These are phyloP conservation scores for Hortaea werneckii DNA, from an alignment of 2,329 filamentous ascomycete genomes.

Conservation along the genomic window DNA sequence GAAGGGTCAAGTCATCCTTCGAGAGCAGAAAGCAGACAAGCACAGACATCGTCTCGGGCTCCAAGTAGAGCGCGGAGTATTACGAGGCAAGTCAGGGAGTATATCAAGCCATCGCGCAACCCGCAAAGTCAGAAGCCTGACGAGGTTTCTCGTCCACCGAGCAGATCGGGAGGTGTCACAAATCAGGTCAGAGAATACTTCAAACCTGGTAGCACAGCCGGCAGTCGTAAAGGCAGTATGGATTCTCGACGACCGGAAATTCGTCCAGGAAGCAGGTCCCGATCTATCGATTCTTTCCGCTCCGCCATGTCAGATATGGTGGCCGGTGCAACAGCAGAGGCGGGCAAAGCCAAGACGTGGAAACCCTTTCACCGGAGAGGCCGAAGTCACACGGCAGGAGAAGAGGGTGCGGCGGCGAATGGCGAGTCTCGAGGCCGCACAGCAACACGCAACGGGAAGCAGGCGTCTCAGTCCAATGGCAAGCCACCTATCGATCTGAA, in stretches of 20 bases:
- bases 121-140: not conserved
- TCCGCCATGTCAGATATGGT: slow-evolving; percentile 12
- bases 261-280: slow-evolving; percentile 17
- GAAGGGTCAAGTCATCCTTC: not conserved
- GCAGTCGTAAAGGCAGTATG: slow-evolving; percentile 17
- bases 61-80: slow-evolving; percentile 29
- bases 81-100: slow-evolving; percentile 11
- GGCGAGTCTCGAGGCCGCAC: slow-evolving; percentile 5
- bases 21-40: slow-evolving; percentile 9
- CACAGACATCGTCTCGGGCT: slow-evolving; percentile 3
- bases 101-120: not conserved
- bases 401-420: slow-evolving; percentile 1
- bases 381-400: not conserved
- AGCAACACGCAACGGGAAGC: not conserved
- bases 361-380: slow-evolving; percentile 4
- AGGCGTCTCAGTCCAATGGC: not conserved
- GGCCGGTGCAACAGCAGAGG: slow-evolving; percentile 1
- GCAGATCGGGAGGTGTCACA: slow-evolving; percentile 2
- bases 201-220: slow-evolving; percentile 22
- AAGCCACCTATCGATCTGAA: slow-evolving; percentile 31
- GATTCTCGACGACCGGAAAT: slow-evolving; percentile 14
- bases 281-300: slow-evolving; percentile 16
- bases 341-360: slow-evolving; percentile 6
- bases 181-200: slow-evolving; percentile 32
- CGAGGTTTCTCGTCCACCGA: slow-evolving; percentile 2